Evolutionary conservation across 805 yeast species (phyloP).

Genomic region (Zygoascus tannicola): DNA sequence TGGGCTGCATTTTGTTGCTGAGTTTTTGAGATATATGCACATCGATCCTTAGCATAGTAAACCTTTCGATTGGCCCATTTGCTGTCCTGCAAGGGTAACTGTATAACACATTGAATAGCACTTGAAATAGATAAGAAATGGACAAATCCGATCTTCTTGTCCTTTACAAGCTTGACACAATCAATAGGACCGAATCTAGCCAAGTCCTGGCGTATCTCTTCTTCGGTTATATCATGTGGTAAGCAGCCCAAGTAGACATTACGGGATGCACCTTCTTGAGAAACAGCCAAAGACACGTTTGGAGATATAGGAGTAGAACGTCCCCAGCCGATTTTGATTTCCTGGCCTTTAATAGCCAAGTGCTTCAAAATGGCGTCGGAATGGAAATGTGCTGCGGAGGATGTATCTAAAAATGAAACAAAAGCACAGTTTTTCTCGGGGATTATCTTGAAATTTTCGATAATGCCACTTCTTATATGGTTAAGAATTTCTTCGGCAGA

Average conservation of each 20-base stretch:
- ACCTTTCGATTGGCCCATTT: conserved; percentile 72
- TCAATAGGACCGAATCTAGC: conserved; percentile 75
- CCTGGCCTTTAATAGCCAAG: conserved; percentile 68
- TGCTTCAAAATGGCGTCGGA: conserved; percentile 86
- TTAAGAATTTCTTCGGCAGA: conserved; percentile 75
- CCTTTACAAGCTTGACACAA: conserved; percentile 62
- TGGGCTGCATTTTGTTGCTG: conserved; percentile 97
- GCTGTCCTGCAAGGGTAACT: conserved; percentile 50
- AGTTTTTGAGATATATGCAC: conserved; percentile 84
- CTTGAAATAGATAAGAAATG: conserved; percentile 79
- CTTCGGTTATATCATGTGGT: conserved; percentile 55
- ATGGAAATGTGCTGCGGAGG: conserved; percentile 82
- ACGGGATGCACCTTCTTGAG: conserved; percentile 84
- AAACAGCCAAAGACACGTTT: conserved; percentile 64
- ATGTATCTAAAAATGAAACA: conserved; percentile 79
- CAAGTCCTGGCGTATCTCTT: conserved; percentile 57
- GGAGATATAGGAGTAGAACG: conserved; percentile 67
- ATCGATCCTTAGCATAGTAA: conserved; percentile 85
- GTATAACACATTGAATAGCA: conserved; percentile 80
- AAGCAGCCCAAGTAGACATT: conserved; percentile 84
- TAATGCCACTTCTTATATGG: conserved; percentile 83
- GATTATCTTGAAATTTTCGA: conserved; percentile 64
- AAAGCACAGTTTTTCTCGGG: conserved; percentile 85
- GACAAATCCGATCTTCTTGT: conserved; percentile 71
- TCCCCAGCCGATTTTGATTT: conserved; percentile 90